Percentiles rank a stretch among this genome's conserved stretches.
phyloP scores from a whole-genome alignment of 306 rosid genomes.

The Dryas drummondii region DNA sequence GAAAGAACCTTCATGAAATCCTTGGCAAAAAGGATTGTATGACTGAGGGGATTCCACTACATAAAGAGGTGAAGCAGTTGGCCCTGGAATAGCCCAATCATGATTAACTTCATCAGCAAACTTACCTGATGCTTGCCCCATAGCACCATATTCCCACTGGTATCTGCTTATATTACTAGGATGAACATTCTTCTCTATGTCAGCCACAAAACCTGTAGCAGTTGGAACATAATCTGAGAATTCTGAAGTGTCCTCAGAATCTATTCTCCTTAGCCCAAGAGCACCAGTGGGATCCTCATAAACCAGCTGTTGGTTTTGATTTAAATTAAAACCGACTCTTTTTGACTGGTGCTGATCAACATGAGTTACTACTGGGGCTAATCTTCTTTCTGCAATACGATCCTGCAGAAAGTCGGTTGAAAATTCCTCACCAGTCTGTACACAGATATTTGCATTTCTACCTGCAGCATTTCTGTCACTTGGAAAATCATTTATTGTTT shows the following conservation, averaged over 20 bases:
- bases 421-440: slow-evolving; percentile 91
- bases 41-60: slow-evolving; percentile 50
- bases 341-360: slow-evolving; percentile 43
- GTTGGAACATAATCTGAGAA: slow-evolving; percentile 38
- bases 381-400: slow-evolving; percentile 54
- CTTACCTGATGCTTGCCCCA: slow-evolving; percentile 44
- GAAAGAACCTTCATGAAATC: slow-evolving; percentile 45
- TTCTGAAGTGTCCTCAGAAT: slow-evolving; percentile 48
- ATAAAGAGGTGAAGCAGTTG: slow-evolving; percentile 35
- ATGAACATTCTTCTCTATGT: slow-evolving; percentile 46
- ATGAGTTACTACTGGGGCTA: slow-evolving; percentile 39
- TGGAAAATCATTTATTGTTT: slow-evolving; percentile 28
- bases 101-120: slow-evolving; percentile 34
- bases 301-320: slow-evolving; percentile 32
- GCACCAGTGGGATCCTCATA: slow-evolving; percentile 52
- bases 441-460: slow-evolving; percentile 43
- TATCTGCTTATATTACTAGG: slow-evolving; percentile 42
- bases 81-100: slow-evolving; percentile 35
- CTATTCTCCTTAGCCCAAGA: slow-evolving; percentile 42
- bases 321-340: slow-evolving; percentile 34
- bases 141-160: slow-evolving; percentile 46
- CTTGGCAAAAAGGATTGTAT: slow-evolving; percentile 43
- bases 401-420: slow-evolving; percentile 73
- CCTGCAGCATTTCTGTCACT: slow-evolving; percentile 31
- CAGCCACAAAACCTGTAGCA: slow-evolving; percentile 40